phyloP scores from a whole-genome alignment of 2,329 filamentous ascomycete genomes.

The Alternaria ventricosa region DNA sequence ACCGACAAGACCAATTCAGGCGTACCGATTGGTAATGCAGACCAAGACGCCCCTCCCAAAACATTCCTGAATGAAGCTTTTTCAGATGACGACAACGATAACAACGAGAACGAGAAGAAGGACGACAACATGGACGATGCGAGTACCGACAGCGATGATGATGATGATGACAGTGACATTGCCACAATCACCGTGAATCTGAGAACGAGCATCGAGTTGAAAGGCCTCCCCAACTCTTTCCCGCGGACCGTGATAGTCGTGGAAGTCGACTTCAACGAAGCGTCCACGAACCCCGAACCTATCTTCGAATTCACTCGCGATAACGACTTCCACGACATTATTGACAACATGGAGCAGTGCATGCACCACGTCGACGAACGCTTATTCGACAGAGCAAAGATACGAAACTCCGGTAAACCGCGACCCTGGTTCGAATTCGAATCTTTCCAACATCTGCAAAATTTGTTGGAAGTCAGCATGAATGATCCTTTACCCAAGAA shows the following conservation, averaged over 20 bases:
- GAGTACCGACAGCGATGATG: not conserved
- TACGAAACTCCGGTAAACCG: not conserved
- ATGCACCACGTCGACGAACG: not conserved
- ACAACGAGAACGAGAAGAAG: not conserved
- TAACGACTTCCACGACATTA: not conserved
- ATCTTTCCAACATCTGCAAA: not conserved
- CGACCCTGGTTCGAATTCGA: not conserved
- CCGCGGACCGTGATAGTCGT: not conserved
- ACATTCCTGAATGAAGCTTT: not conserved
- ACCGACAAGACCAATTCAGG: not conserved
- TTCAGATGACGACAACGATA: not conserved
- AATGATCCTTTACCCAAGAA: not conserved
- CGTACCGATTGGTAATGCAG: not conserved
- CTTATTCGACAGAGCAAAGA: not conserved
- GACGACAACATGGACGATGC: not conserved
- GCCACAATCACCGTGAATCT: not conserved
- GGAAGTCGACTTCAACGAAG: not conserved
- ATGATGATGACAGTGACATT: not conserved
- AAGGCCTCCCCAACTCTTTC: not conserved
- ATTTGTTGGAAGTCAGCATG: not conserved
- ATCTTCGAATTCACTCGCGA: not conserved
- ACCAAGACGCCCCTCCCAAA: not conserved
- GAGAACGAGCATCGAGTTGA: not conserved
- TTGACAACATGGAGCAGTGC: not conserved
- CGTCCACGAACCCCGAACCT: not conserved